A percentile compares a stretch with the other conserved stretches of the same genome.
Conservation (phyloP, 2,329 filamentous ascomycete species). For the Uncinocarpus reesii region DNA sequence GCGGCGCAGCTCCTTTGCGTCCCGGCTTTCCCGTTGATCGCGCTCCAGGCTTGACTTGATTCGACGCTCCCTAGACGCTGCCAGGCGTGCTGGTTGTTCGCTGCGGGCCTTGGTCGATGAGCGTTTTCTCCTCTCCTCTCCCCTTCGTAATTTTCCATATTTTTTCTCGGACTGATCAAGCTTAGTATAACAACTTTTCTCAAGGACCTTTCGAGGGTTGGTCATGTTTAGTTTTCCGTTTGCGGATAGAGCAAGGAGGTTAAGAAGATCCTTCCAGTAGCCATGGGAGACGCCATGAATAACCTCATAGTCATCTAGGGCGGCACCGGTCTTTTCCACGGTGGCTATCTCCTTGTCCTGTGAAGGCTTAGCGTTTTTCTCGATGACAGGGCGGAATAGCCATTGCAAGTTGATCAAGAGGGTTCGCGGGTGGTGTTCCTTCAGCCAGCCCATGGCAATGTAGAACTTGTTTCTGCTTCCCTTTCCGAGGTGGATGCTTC, state of each 20-base stretch:
- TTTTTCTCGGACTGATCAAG: too few relatives aligned
- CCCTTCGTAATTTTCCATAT: too few relatives aligned
- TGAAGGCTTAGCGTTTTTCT: slow-evolving; percentile 42
- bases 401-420: slow-evolving; percentile 46
- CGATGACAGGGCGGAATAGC: slow-evolving; percentile 47
- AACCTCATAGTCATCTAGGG: slow-evolving; percentile 37
- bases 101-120: too few relatives aligned
- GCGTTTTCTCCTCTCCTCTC: not conserved
- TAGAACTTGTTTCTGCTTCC: slow-evolving; percentile 42
- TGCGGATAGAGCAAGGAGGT: slow-evolving; percentile 45
- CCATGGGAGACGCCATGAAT: slow-evolving; percentile 46
- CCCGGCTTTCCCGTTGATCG: not conserved
- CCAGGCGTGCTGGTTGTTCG: not conserved
- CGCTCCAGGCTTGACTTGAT: not conserved
- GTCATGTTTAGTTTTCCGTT: slow-evolving; percentile 39
- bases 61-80: not conserved
- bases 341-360: slow-evolving; percentile 30
- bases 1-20: slow-evolving; percentile 14
- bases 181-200: slow-evolving; percentile 24
- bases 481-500: slow-evolving; percentile 54
- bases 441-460: slow-evolving; percentile 47
- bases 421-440: slow-evolving; percentile 45
- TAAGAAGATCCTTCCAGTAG: slow-evolving; percentile 54
- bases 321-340: slow-evolving; percentile 22
- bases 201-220: slow-evolving; percentile 34